Conservation (phyloP, 2,329 filamentous ascomycete species). For the Stagonosporopsis tanaceti region DNA sequence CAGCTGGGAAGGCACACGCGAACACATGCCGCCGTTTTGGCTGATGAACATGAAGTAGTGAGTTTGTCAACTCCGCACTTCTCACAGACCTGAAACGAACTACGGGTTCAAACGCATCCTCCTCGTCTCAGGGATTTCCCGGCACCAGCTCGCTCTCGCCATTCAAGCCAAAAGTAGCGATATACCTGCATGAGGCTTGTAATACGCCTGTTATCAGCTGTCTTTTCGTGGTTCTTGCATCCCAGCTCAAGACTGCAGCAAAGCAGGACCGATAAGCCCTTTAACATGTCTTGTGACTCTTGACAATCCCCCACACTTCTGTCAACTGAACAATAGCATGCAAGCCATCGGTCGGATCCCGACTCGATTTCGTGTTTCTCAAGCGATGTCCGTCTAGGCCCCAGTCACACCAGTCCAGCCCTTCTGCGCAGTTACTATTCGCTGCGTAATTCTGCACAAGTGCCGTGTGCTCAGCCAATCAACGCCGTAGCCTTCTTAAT, state of each 20-base stretch:
- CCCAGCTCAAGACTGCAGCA: slow-evolving; percentile 5
- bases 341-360: slow-evolving; percentile 18
- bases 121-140: slow-evolving; percentile 17
- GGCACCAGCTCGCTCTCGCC: slow-evolving; percentile 3
- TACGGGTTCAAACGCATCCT: slow-evolving; percentile 22
- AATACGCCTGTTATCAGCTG: slow-evolving; percentile 15
- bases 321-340: slow-evolving; percentile 12
- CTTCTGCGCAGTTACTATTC: slow-evolving; percentile 4
- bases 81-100: slow-evolving; percentile 23
- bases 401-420: slow-evolving; percentile 2
- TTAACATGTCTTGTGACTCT: slow-evolving; percentile 14
- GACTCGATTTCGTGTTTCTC: slow-evolving; percentile 10
- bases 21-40: background rate
- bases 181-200: slow-evolving; percentile 15
- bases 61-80: slow-evolving; percentile 18
- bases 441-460: slow-evolving; percentile 10
- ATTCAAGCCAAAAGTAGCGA: slow-evolving; percentile 11
- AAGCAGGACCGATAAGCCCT: slow-evolving; percentile 21
- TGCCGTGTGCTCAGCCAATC: slow-evolving; percentile 7
- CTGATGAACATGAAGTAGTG: slow-evolving; percentile 1
- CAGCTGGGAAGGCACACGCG: slow-evolving; percentile 10
- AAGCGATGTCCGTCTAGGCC: slow-evolving; percentile 3
- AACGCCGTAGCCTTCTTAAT: background rate
- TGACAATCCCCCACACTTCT: slow-evolving; percentile 18
- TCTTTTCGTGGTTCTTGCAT: slow-evolving; percentile 8